These are phyloP conservation scores for Carpinus viminea DNA, from an alignment of 306 rosid genomes.

Conservation along the genomic window DNA sequence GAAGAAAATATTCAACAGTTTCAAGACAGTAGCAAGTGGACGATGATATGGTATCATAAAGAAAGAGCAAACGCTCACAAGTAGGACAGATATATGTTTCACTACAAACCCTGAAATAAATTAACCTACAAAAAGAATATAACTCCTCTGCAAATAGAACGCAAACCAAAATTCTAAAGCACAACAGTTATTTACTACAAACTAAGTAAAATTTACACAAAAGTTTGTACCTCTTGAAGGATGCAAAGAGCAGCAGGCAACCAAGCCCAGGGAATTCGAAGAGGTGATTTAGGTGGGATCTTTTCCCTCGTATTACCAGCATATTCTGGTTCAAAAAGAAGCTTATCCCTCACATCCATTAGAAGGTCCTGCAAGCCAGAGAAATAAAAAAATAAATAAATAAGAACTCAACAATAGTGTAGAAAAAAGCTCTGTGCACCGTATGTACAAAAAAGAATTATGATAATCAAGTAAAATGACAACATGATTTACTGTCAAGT, in stretches of 20 bases:
- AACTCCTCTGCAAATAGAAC: background rate
- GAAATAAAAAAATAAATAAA: constrained; percentile 27
- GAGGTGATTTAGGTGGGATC: constrained; percentile 79
- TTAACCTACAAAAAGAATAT: constrained; percentile 9
- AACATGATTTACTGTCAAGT: constrained; percentile 7
- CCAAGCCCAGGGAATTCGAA: constrained; percentile 88
- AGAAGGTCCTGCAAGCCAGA: constrained; percentile 66
- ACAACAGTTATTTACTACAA: background rate
- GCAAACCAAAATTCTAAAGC: background rate
- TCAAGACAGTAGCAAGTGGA: background rate
- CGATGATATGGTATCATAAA: background rate
- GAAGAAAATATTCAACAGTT: background rate
- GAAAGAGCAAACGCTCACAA: constrained; percentile 14
- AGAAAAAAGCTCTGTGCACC: background rate
- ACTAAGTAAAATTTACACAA: constrained; percentile 7
- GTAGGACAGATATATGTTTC: constrained; percentile 8
- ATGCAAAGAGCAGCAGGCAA: constrained; percentile 91
- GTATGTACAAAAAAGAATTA: constrained; percentile 4
- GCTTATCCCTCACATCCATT: constrained; percentile 93
- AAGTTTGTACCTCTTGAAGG: constrained; percentile 80
- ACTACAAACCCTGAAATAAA: background rate
- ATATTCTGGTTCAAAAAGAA: constrained; percentile 94
- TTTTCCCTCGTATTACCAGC: constrained; percentile 82
- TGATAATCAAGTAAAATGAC: background rate
- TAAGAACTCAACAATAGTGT: background rate